Conservation (phyloP, 345 rosid genomes). For the Streptanthus diversifolius region DNA sequence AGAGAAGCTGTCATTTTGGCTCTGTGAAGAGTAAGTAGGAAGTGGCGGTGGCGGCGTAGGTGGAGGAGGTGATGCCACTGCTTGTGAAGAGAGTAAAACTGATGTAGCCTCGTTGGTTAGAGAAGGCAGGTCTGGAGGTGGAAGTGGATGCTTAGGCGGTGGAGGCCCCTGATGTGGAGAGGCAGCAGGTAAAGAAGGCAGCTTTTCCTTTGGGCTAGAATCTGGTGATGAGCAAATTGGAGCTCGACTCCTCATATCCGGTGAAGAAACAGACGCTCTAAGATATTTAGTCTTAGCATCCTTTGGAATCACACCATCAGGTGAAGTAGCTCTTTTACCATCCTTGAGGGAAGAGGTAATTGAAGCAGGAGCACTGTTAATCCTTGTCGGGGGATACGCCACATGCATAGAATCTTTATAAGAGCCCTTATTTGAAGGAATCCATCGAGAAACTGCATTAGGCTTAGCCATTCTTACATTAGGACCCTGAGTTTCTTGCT, state of each 20-base stretch:
- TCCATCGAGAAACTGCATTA: conserved; percentile 70
- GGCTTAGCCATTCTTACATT: conserved; percentile 73
- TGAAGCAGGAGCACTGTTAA: conserved; percentile 76
- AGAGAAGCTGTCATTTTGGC: conserved; percentile 9
- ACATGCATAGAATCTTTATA: conserved; percentile 75
- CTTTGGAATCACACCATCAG: conserved; percentile 39
- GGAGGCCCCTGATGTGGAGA: conserved; percentile 30
- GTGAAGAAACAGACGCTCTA: conserved; percentile 33
- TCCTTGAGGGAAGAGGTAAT: conserved; percentile 61
- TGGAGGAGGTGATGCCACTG: conserved; percentile 32
- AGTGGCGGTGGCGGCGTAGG: conserved; percentile 25
- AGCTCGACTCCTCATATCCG: conserved; percentile 41
- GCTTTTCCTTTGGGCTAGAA: conserved; percentile 29
- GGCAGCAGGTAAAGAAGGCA: conserved; percentile 33
- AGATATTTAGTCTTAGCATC: conserved; percentile 38
- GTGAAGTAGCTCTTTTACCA: conserved; percentile 38
- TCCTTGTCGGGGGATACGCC: conserved; percentile 70
- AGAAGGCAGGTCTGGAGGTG: conserved; percentile 38
- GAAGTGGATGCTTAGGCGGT: conserved; percentile 18
- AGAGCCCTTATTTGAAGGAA: conserved; percentile 83
- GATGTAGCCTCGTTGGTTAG: conserved; percentile 24
- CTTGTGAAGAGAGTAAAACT: conserved; percentile 21
- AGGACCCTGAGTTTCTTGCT: conserved; percentile 52
- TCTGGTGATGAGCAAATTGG: conserved; percentile 36
- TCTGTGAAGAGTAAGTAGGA: conserved; percentile 10